Evolutionary conservation across 2,329 filamentous ascomycete species (phyloP).

Genomic region (Colletotrichum tanaceti): DNA sequence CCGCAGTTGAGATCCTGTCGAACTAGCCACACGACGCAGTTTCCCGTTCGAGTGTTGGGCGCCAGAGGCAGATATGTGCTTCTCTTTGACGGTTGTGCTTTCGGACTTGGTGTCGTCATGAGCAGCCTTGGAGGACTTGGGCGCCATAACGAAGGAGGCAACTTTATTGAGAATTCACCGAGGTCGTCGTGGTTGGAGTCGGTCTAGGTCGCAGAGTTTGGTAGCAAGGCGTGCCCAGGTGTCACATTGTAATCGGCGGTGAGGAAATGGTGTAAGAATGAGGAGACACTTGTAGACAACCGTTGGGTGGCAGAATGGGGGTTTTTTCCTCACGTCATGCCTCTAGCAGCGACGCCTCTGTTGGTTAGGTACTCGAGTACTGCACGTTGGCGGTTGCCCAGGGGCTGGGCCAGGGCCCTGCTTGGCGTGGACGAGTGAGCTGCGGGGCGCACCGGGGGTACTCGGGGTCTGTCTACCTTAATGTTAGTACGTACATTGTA

Average conservation of each 20-base stretch:
- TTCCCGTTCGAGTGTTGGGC: constrained; percentile 61
- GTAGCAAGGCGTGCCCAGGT: constrained; percentile 50
- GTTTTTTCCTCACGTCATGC: constrained; percentile 40
- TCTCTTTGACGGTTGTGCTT: constrained; percentile 56
- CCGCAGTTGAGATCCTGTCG: constrained; percentile 52
- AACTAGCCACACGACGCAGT: constrained; percentile 66
- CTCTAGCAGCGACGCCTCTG: constrained; percentile 15
- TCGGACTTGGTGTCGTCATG: constrained; percentile 60
- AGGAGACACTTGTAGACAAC: not conserved
- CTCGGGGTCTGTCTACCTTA: too few species aligned
- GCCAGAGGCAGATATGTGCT: constrained; percentile 51
- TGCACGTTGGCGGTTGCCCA: constrained; percentile 29
- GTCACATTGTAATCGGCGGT: constrained; percentile 36
- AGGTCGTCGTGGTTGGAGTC: constrained; percentile 42
- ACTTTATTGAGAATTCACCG: constrained; percentile 8
- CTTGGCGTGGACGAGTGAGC: constrained; percentile 23
- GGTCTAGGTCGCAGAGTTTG: constrained; percentile 61
- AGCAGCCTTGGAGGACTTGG: constrained; percentile 58
- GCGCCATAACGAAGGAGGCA: constrained; percentile 53
- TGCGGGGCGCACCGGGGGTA: constrained; percentile 33
- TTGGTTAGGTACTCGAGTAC: too few species aligned
- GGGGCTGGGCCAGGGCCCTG: constrained; percentile 9
- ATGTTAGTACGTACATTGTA: too few species aligned
- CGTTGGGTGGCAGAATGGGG: constrained; percentile 16
- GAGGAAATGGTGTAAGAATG: constrained; percentile 15